phyloP scores from a whole-genome alignment of 306 rosid genomes.

The Inga leiocalycina region DNA sequence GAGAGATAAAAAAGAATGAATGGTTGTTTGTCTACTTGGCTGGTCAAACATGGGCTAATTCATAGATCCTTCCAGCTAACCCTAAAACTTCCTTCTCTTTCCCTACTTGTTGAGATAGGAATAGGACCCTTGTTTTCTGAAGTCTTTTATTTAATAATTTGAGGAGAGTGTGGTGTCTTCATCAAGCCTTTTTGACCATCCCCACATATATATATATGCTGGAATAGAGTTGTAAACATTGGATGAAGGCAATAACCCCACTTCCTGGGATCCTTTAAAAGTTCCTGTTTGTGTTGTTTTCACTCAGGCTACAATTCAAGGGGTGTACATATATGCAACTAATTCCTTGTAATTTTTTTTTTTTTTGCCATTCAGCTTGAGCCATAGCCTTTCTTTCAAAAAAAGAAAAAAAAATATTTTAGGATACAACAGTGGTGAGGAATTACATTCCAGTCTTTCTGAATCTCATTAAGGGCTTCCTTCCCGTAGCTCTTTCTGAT shows the following conservation, averaged over 20 bases:
- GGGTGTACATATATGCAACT: background rate
- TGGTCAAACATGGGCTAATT: background rate
- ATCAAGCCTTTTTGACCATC: background rate
- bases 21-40: background rate
- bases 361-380: background rate
- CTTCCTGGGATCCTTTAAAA: background rate
- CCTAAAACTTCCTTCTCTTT: background rate
- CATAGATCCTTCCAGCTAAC: background rate
- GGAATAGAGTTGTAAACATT: background rate
- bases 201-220: background rate
- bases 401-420: background rate
- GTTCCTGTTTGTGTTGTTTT: background rate
- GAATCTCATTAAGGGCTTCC: background rate
- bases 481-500: constrained; percentile 1
- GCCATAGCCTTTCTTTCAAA: background rate
- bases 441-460: background rate
- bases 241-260: background rate
- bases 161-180: background rate
- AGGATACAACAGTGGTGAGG: background rate
- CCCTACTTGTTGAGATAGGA: background rate
- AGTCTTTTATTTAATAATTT: background rate
- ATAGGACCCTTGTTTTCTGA: background rate
- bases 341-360: background rate
- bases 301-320: background rate
- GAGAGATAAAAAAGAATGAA: background rate